Evolutionary conservation across 371 early-diverging fungal species (phyloP).

Genomic region (Chytridiales sp.): DNA sequence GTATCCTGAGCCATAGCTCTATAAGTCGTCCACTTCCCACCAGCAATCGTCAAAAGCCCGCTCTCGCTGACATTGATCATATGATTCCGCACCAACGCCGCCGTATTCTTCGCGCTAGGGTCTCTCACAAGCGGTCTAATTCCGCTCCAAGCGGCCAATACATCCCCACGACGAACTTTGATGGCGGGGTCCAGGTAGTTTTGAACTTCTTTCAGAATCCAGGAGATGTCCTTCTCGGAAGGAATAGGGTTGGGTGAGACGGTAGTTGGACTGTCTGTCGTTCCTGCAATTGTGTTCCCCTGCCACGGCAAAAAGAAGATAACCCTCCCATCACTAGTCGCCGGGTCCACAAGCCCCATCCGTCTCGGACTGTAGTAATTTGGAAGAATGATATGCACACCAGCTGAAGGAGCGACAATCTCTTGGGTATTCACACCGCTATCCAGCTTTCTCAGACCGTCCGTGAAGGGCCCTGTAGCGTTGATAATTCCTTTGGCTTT

Average conservation of each 20-base stretch:
- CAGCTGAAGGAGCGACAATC: slow-evolving; percentile 95
- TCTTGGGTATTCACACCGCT: slow-evolving; percentile 61
- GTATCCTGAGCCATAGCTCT: slow-evolving; percentile 98
- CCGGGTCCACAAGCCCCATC: slow-evolving; percentile 97
- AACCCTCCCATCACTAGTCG: slow-evolving; percentile 97
- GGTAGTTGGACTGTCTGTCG: slow-evolving; percentile 91
- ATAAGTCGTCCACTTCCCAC: slow-evolving; percentile 99
- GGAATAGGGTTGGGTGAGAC: slow-evolving; percentile 84
- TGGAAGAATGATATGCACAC: slow-evolving; percentile 96
- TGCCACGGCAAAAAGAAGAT: slow-evolving; percentile 99
- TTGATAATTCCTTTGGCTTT: slow-evolving; percentile 95
- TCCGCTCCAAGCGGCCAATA: slow-evolving; percentile 97
- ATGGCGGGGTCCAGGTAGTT: slow-evolving; percentile 80
- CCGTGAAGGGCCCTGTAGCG: slow-evolving; percentile 82
- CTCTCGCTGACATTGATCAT: slow-evolving; percentile 85
- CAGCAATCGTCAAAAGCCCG: slow-evolving; percentile 94
- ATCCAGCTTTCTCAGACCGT: slow-evolving; percentile 88
- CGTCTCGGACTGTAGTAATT: slow-evolving; percentile 88
- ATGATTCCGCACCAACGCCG: slow-evolving; percentile 94
- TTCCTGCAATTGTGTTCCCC: slow-evolving; percentile 96
- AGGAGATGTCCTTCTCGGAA: slow-evolving; percentile 91
- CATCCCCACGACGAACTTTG: slow-evolving; percentile 93
- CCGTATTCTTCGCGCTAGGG: slow-evolving; percentile 87
- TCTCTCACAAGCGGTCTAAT: slow-evolving; percentile 99
- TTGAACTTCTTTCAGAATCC: slow-evolving; percentile 93